These are phyloP conservation scores for Suillus subluteus DNA, from an alignment of 768 basidiomycete species.

Conservation along the genomic window DNA sequence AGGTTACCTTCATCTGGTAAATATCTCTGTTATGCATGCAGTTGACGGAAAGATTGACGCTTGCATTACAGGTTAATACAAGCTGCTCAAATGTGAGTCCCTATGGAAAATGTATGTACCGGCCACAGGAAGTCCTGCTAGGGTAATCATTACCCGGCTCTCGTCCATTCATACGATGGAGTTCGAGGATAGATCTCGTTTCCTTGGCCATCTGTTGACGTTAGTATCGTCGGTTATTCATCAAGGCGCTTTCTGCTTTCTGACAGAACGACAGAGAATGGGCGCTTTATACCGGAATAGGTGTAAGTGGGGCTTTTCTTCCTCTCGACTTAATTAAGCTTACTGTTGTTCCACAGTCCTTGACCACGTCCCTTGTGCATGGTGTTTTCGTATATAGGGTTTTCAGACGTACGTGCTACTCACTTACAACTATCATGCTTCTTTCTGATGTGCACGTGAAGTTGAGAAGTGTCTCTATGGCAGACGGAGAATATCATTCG, in stretches of 20 bases:
- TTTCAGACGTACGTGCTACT: background rate
- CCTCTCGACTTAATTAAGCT: background rate
- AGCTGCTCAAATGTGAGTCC: constrained; percentile 3
- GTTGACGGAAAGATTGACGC: background rate
- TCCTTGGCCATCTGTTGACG: background rate
- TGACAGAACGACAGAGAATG: background rate
- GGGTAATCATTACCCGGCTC: background rate
- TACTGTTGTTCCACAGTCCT: background rate
- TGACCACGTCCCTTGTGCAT: constrained; percentile 2
- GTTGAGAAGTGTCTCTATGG: constrained; percentile 2
- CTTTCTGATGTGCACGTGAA: background rate
- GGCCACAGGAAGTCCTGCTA: background rate
- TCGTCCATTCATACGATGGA: background rate
- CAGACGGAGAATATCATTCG: background rate
- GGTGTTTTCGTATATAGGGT: background rate
- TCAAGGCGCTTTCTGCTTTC: background rate
- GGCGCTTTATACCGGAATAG: background rate
- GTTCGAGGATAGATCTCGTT: background rate
- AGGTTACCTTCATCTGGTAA: constrained; percentile 6
- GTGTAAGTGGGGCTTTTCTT: background rate
- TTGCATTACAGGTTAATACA: background rate
- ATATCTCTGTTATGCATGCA: background rate
- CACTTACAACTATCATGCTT: background rate
- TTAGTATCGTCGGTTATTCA: background rate
- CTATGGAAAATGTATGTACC: background rate